Evolutionary conservation across 106 monocot species (phyloP).

Genomic region (Dendrobium officinale): DNA sequence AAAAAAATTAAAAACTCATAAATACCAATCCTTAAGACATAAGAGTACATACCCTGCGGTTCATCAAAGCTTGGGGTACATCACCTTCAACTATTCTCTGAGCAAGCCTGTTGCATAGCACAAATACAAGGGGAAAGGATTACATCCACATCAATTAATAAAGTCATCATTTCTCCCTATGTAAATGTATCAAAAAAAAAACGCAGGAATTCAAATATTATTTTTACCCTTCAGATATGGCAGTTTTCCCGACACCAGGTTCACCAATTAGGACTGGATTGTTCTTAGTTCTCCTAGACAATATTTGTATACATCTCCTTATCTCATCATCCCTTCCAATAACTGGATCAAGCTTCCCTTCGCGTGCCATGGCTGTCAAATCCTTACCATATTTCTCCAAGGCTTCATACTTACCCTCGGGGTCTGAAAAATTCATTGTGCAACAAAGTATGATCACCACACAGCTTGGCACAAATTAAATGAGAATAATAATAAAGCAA

Average conservation of each 20-base stretch:
- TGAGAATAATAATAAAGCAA: not conserved
- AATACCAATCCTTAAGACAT: not conserved
- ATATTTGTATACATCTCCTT: slow-evolving; percentile 95
- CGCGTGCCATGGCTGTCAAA: slow-evolving; percentile 94
- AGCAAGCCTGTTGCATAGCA: slow-evolving; percentile 63
- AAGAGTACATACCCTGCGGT: slow-evolving; percentile 59
- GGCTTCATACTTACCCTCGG: slow-evolving; percentile 97
- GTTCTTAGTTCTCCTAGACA: slow-evolving; percentile 95
- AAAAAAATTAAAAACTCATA: not conserved
- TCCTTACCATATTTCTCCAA: slow-evolving; percentile 97
- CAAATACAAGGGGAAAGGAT: not conserved
- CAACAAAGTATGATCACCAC: not conserved
- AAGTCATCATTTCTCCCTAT: not conserved
- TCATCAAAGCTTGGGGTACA: slow-evolving; percentile 98
- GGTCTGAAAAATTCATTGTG: slow-evolving; percentile 49
- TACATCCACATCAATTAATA: not conserved
- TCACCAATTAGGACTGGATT: slow-evolving; percentile 99
- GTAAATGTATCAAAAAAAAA: not conserved
- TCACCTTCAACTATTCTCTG: slow-evolving; percentile 98
- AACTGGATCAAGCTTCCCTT: slow-evolving; percentile 98
- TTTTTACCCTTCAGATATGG: slow-evolving; percentile 97
- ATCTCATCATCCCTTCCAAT: slow-evolving; percentile 99
- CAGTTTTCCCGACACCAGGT: slow-evolving; percentile 99
- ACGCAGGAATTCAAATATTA: not conserved
- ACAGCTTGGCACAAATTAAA: not conserved